Conservation (phyloP, 805 yeast species). For the Hanseniaspora lindneri region DNA sequence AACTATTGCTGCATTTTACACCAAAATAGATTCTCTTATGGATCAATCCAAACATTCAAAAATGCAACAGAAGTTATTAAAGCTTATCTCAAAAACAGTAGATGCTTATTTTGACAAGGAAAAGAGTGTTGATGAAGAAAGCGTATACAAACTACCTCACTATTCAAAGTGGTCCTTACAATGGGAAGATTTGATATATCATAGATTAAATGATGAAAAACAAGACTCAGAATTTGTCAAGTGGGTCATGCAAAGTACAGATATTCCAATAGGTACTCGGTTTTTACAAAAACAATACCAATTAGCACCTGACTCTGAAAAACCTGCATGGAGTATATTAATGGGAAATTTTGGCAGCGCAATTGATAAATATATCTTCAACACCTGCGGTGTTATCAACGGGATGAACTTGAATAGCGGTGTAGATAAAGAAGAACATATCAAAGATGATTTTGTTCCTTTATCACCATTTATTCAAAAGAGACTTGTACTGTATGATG, state of each 20-base stretch:
- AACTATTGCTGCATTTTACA: background rate
- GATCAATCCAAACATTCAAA: background rate
- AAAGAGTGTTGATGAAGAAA: too few species aligned
- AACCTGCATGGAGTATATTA: background rate
- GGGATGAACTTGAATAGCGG: background rate
- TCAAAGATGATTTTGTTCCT: background rate
- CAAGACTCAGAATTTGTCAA: conserved; percentile 1
- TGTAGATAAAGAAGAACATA: background rate
- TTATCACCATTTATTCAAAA: background rate
- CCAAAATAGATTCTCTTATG: background rate
- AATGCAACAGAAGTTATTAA: background rate
- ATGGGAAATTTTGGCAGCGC: background rate
- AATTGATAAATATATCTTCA: background rate
- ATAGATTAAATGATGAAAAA: background rate
- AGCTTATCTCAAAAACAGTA: too few species aligned
- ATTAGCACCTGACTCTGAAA: too few species aligned
- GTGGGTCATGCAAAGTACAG: background rate
- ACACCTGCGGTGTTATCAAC: background rate
- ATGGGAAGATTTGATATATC: conserved; percentile 1
- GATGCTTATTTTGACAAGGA: too few species aligned
- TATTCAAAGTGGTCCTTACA: conserved; percentile 2
- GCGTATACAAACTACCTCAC: background rate
- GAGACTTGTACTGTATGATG: conserved; percentile 6
- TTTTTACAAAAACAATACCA: background rate
- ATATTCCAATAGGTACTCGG: background rate